Evolutionary conservation across 805 yeast genomes (phyloP).

Genomic region (Myxozyma sirexii): DNA sequence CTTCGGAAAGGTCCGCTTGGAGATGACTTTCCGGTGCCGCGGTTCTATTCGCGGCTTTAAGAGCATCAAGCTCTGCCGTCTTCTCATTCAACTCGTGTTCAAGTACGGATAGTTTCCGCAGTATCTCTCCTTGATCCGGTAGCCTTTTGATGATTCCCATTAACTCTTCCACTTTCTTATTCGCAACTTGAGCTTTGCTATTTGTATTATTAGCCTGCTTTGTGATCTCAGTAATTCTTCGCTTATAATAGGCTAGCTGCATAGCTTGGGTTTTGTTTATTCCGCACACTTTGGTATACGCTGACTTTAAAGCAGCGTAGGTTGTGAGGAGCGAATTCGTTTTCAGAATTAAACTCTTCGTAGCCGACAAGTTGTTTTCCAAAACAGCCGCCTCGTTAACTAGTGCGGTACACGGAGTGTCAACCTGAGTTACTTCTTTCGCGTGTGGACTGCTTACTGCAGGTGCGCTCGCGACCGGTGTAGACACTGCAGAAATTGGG

Average conservation of each 20-base stretch:
- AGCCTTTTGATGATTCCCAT: constrained; percentile 17
- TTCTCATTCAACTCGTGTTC: constrained; percentile 20
- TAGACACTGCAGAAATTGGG: not conserved
- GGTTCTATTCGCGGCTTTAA: not conserved
- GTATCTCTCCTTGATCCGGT: constrained; percentile 27
- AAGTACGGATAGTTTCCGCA: constrained; percentile 12
- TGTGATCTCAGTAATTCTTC: constrained; percentile 12
- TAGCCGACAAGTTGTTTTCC: constrained; percentile 20
- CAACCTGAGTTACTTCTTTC: not conserved
- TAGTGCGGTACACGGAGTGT: not conserved
- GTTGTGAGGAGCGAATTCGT: constrained; percentile 38
- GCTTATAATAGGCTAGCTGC: constrained; percentile 14
- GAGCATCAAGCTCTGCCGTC: constrained; percentile 13
- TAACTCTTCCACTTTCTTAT: constrained; percentile 18
- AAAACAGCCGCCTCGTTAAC: not conserved
- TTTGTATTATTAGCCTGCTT: not conserved
- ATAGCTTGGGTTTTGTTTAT: constrained; percentile 5
- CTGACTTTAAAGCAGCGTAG: constrained; percentile 37
- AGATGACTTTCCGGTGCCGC: not conserved
- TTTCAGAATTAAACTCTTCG: constrained; percentile 35
- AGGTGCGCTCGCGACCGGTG: constrained; percentile 2
- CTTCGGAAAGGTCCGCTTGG: not conserved
- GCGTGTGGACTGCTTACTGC: constrained; percentile 4
- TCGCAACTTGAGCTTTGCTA: not conserved
- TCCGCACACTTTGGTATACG: constrained; percentile 38